These are phyloP conservation scores for Noccaea bulbosa DNA, from an alignment of 345 rosid genomes.

Conservation along the genomic window DNA sequence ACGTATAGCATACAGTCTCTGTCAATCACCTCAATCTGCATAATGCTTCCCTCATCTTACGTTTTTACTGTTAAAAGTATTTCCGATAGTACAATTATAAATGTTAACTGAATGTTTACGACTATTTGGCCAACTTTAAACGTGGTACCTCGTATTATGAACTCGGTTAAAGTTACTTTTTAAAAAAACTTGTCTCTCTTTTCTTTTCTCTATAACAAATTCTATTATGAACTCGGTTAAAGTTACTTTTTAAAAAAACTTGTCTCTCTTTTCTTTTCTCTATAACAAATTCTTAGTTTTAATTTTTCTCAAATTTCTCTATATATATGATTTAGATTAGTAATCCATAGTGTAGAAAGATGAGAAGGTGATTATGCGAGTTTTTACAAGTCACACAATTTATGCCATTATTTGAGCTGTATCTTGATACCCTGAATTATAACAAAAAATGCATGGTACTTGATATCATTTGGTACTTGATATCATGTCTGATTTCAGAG, in stretches of 20 bases:
- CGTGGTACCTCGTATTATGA: conserved; percentile 30
- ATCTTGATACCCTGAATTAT: not conserved
- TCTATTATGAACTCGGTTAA: not conserved
- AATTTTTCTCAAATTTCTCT: not conserved
- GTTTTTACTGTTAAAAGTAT: conserved; percentile 20
- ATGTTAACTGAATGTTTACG: conserved; percentile 29
- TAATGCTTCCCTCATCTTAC: conserved; percentile 40
- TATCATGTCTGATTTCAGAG: no score
- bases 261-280: not conserved
- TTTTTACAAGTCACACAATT: not conserved
- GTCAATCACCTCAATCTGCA: conserved; percentile 23
- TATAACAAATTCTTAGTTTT: not conserved
- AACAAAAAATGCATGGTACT: no score
- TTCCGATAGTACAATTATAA: not conserved
- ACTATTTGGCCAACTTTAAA: conserved; percentile 20
- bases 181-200: not conserved
- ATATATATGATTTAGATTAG: not conserved
- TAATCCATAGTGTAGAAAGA: not conserved
- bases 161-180: conserved; percentile 9
- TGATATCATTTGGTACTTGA: no score
- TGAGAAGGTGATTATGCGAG: not conserved
- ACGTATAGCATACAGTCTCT: conserved; percentile 31
- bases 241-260: not conserved
- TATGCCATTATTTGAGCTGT: not conserved
- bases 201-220: not conserved